phyloP scores from a whole-genome alignment of 169 alveolate genomes.

The Cryptosporidium sp. region DNA sequence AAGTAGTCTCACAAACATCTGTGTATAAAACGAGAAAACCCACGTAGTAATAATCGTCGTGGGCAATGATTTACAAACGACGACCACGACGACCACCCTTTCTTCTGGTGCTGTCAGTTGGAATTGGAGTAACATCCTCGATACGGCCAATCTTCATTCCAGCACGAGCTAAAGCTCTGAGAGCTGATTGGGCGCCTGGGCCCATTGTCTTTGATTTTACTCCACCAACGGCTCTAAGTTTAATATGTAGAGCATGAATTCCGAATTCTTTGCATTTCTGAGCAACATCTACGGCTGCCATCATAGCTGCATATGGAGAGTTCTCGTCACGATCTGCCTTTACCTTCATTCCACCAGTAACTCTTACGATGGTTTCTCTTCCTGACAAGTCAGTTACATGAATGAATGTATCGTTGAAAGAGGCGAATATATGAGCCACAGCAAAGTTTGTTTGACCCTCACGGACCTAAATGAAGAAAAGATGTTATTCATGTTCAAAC shows the following conservation, averaged over 20 bases:
- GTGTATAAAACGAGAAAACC: background rate
- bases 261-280: conserved; percentile 97
- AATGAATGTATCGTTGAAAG: conserved; percentile 99
- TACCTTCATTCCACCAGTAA: conserved; percentile 99
- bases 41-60: background rate
- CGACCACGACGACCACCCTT: conserved; percentile 99
- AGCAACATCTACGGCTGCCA: conserved; percentile 99
- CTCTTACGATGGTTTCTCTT: conserved; percentile 98
- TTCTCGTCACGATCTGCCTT: conserved; percentile 99
- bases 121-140: conserved; percentile 99
- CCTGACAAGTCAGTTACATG: conserved; percentile 99
- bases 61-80: conserved; percentile 89
- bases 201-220: conserved; percentile 98
- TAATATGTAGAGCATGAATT: conserved; percentile 98
- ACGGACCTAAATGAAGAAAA: conserved; percentile 79
- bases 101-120: conserved; percentile 98
- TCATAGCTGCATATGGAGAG: conserved; percentile 99
- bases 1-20: background rate
- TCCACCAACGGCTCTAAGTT: conserved; percentile 98
- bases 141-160: conserved; percentile 99
- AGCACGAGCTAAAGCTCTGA: conserved; percentile 99
- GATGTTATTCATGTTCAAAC: background rate
- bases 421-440: conserved; percentile 98
- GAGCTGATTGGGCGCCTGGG: conserved; percentile 99
- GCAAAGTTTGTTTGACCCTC: conserved; percentile 96